These are phyloP conservation scores for Cercospora canescens DNA, from an alignment of 2,329 filamentous ascomycete species.

Conservation along the genomic window DNA sequence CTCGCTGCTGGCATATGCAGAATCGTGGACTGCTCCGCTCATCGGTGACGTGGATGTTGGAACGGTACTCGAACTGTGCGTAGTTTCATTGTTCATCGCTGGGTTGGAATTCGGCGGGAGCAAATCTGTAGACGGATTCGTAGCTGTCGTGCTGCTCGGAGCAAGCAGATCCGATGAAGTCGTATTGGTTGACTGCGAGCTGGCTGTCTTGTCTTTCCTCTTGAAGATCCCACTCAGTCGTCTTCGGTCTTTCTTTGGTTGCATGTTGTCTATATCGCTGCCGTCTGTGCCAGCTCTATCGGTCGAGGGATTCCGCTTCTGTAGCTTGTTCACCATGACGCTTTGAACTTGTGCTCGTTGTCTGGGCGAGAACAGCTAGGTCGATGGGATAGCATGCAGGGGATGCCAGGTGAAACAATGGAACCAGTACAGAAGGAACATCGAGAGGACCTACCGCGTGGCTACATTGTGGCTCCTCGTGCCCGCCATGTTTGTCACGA, in stretches of 20 bases:
- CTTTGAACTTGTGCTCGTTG: not conserved
- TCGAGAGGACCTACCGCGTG: not conserved
- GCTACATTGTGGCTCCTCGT: conserved; percentile 3
- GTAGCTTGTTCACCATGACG: conserved; percentile 11
- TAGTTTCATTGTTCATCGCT: not conserved
- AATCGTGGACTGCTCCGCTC: conserved; percentile 19
- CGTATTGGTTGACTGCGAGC: conserved; percentile 2
- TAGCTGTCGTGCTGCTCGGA: conserved; percentile 2
- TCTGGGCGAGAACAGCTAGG: not conserved
- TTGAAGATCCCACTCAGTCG: conserved; percentile 26
- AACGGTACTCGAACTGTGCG: conserved; percentile 2
- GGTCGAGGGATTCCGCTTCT: conserved; percentile 9
- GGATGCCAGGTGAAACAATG: not conserved
- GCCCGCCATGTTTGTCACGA: conserved; percentile 10
- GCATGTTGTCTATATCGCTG: conserved; percentile 16
- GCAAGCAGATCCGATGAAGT: conserved; percentile 6
- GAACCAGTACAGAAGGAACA: conserved; percentile 1
- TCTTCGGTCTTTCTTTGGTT: conserved; percentile 17
- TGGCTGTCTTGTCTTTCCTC: conserved; percentile 21
- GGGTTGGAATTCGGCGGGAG: conserved; percentile 9
- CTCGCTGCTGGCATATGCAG: conserved; percentile 30
- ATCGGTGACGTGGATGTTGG: conserved; percentile 1
- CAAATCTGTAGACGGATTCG: conserved; percentile 8
- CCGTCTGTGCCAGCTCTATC: conserved; percentile 7
- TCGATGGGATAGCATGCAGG: not conserved